phyloP scores from a whole-genome alignment of 2,329 filamentous ascomycete genomes.

The Diaporthe citrichinensis region DNA sequence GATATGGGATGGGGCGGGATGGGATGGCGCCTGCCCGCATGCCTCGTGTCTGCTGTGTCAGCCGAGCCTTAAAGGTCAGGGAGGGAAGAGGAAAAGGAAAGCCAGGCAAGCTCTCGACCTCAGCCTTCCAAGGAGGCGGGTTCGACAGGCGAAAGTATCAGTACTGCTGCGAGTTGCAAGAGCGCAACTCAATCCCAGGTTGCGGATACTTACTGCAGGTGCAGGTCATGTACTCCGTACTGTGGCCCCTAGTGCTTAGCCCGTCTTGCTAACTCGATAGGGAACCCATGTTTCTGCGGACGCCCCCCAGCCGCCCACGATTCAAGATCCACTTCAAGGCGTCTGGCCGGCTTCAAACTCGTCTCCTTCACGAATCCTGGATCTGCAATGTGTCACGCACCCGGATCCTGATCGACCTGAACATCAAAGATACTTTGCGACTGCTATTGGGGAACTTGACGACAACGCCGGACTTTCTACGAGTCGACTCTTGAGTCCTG shows the following conservation, averaged over 20 bases:
- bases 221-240: neutral
- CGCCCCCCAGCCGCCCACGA: conserved; percentile 24
- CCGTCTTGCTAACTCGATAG: conserved; percentile 10
- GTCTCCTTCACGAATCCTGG: neutral
- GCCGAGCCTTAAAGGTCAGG: neutral
- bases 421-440: neutral
- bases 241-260: neutral
- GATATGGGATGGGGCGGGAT: neutral
- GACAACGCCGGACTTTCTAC: neutral
- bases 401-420: neutral
- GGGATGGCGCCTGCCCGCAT: conserved; percentile 9
- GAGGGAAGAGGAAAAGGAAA: neutral
- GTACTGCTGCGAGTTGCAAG: neutral
- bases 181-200: neutral
- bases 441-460: neutral
- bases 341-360: conserved; percentile 14
- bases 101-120: conserved; percentile 10
- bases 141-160: neutral
- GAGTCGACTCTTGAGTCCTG: neutral
- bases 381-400: neutral
- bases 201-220: conserved; percentile 10
- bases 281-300: conserved; percentile 22
- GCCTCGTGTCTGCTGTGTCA: conserved; percentile 31
- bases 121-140: conserved; percentile 13
- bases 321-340: conserved; percentile 24